phyloP scores from a whole-genome alignment of 805 yeast species.

The Ogataea pignaliae region DNA sequence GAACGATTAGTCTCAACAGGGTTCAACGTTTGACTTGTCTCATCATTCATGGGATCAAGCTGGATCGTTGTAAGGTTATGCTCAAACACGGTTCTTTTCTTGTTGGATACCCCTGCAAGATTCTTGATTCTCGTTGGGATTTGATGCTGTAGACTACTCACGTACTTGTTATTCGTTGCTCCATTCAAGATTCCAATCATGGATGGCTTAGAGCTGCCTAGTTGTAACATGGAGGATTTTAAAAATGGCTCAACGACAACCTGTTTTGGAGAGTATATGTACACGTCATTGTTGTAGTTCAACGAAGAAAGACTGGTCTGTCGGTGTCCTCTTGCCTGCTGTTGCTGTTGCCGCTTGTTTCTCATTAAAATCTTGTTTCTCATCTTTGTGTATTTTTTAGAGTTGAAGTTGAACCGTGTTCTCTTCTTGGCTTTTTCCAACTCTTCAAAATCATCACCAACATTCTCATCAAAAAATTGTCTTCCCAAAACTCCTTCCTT shows the following conservation, averaged over 20 bases:
- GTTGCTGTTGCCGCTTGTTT: background rate
- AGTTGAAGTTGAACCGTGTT: conserved; percentile 11
- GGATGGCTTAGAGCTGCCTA: no score
- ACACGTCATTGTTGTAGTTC: conserved; percentile 31
- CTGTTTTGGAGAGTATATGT: conserved; percentile 39
- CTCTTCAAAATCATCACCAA: background rate
- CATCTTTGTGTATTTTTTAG: conserved; percentile 17
- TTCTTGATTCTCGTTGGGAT: background rate
- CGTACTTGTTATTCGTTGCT: no score
- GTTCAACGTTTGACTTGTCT: background rate
- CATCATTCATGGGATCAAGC: background rate
- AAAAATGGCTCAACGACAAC: conserved; percentile 32
- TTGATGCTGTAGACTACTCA: background rate
- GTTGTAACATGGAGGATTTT: background rate
- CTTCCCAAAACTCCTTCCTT: conserved; percentile 73
- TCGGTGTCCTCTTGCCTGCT: no score
- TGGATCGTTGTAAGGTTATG: conserved; percentile 9
- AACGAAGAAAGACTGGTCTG: no score
- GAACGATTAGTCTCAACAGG: no score
- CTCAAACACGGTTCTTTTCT: conserved; percentile 6
- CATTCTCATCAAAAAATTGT: conserved; percentile 63
- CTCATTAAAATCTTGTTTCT: conserved; percentile 41
- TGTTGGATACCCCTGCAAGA: background rate
- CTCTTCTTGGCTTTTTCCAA: background rate
- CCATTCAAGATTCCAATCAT: no score